Base-by-base conservation (phyloP, 148 eudicot genomes). In the Cornus kousa region DNA sequence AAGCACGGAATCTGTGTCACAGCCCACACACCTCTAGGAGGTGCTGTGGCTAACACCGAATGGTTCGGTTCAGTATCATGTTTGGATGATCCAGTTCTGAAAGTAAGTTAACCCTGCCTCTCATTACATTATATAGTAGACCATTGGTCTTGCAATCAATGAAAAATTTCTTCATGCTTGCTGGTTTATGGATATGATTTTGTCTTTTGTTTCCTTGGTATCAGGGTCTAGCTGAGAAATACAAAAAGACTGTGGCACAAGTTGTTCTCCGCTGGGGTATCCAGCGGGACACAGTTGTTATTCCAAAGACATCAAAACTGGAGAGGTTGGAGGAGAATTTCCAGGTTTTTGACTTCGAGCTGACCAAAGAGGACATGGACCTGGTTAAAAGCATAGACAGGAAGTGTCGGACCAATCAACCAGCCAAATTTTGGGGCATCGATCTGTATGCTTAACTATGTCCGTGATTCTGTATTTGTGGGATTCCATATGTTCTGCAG, bases 21-120 rank as follows among this genome's bases (percentile, higher is more conserved):
- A 1, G 98, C 96, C 48, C 98, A 95, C 82, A 95, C 98, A n/a
- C 98, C 98, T 39, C 85, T 95, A 32, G 98, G 98, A 16, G 98
- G 98, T 40, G 87, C 98, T 39, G 77, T 84, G 72, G 97, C 98
- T 70, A 95, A 95, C 78, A 81, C 88, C 1, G 98, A 95, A 70
- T 95, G 93, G 98, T 95, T 95, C 55, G 97, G 98, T 75, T 74
- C 97, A 0, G 96, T 93, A 0, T 95, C 98, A 22, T 95, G 98
- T 75, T 81, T 95, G 87, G 98, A 93, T 10, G 98, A 95, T 86
- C 91, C 97, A 37, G 85, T 88, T 71, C 92, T 95, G 11, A 84
- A 95, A 86, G 98, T 93, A 84, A 74, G 83, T 82, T 57, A 10
- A n/a, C 22, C 72, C 80, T 83, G 33, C 12, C 32, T 74, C 74